These are phyloP conservation scores for Paulinella micropora DNA, from an alignment of 78 protist species.

Conservation along the genomic window DNA sequence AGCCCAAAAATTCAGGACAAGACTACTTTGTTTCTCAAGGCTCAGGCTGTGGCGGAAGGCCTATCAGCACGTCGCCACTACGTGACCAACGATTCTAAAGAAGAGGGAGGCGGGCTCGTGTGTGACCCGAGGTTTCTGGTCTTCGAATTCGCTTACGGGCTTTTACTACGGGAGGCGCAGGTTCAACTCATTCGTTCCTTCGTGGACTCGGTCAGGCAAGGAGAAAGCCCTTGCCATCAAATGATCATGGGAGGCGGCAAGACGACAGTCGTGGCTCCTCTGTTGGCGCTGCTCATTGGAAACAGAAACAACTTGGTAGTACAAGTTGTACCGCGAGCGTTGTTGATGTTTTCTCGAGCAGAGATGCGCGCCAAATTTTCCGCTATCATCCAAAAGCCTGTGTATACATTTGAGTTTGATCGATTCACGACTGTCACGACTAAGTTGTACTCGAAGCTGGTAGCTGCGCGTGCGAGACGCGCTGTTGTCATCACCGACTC, in stretches of 20 bases:
- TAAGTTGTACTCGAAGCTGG: neutral
- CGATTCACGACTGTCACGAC: neutral
- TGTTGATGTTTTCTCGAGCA: conserved; percentile 25
- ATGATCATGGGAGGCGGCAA: conserved; percentile 63
- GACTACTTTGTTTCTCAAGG: too few species aligned
- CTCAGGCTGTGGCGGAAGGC: neutral
- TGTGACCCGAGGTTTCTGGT: conserved; percentile 17
- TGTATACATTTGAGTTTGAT: conserved; percentile 1
- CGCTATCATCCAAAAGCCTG: conserved; percentile 12
- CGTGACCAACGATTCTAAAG: neutral
- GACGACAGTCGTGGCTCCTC: conserved; percentile 57
- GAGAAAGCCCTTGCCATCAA: conserved; percentile 23
- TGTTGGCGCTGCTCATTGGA: conserved; percentile 47
- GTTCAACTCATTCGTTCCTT: conserved; percentile 32
- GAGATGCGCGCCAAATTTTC: conserved; percentile 38
- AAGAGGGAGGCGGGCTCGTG: neutral
- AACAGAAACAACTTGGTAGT: neutral
- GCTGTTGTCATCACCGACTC: too few species aligned
- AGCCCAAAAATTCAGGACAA: too few species aligned
- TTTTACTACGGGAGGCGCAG: conserved; percentile 10
- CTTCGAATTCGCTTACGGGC: conserved; percentile 9
- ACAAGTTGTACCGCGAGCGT: conserved; percentile 43
- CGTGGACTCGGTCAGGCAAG: neutral
- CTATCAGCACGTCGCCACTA: neutral
- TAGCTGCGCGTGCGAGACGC: too few species aligned